phyloP scores from a whole-genome alignment of 805 yeast species.

The Kluyveromyces lactis region DNA sequence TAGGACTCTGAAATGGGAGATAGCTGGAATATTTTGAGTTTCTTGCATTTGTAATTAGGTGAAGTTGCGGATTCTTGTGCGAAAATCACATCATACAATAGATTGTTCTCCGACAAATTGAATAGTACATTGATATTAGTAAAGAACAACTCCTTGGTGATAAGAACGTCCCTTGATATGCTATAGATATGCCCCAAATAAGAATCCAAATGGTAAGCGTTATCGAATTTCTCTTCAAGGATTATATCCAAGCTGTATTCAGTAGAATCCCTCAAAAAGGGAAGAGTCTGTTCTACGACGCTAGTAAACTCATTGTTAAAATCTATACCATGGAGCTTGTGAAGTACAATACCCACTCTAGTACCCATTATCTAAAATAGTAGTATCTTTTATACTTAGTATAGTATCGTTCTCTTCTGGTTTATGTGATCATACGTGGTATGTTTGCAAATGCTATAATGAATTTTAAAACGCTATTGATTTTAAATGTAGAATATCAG shows the following conservation, averaged over 20 bases:
- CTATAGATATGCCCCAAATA: slow-evolving; percentile 23
- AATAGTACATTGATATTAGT: slow-evolving; percentile 21
- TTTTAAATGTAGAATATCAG: no score
- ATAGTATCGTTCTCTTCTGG: no score
- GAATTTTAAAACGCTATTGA: no score
- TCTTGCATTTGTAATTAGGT: not conserved
- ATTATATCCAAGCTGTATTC: slow-evolving; percentile 13
- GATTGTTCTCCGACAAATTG: not conserved
- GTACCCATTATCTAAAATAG: not conserved
- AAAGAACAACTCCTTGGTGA: slow-evolving; percentile 11
- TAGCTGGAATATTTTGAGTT: slow-evolving; percentile 1
- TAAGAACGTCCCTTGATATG: slow-evolving; percentile 18
- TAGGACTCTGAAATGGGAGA: no score
- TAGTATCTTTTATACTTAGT: no score
- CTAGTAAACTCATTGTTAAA: not conserved
- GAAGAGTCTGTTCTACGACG: slow-evolving; percentile 1
- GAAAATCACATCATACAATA: not conserved
- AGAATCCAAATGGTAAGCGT: slow-evolving; percentile 19
- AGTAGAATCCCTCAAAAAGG: not conserved
- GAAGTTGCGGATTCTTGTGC: not conserved
- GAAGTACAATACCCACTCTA: slow-evolving; percentile 15
- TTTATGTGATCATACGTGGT: no score
- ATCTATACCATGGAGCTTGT: slow-evolving; percentile 1
- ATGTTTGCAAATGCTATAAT: no score
- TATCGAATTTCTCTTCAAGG: slow-evolving; percentile 12